Conservation (phyloP, 805 yeast species). For the Debaryomyces tyrocola region DNA sequence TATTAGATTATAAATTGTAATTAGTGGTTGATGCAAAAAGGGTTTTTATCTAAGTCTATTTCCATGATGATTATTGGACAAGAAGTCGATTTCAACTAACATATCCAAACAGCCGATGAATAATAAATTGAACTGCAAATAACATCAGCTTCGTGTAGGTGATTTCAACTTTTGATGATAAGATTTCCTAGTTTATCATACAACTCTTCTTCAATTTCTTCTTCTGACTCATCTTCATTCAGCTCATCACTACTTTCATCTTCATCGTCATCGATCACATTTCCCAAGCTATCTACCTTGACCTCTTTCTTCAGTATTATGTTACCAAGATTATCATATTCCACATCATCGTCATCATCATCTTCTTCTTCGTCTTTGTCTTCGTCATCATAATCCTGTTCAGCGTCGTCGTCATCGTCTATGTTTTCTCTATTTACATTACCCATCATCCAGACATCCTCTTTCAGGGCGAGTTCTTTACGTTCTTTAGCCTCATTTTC, state of each 20-base stretch:
- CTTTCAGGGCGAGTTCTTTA: conserved; percentile 49
- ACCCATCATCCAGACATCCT: conserved; percentile 77
- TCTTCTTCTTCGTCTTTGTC: conserved; percentile 10
- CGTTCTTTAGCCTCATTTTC: conserved; percentile 68
- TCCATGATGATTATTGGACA: too few species aligned
- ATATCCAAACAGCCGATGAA: too few species aligned
- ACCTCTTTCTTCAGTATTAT: conserved; percentile 11
- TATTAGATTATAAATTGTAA: too few species aligned
- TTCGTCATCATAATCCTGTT: not conserved
- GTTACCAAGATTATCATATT: conserved; percentile 20
- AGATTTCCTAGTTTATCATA: conserved; percentile 25
- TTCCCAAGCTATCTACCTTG: conserved; percentile 21
- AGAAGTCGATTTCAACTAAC: too few species aligned
- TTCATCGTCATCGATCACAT: conserved; percentile 9
- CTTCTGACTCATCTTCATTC: not conserved
- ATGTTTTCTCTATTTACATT: conserved; percentile 56
- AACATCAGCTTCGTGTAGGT: not conserved
- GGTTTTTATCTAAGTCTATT: too few species aligned
- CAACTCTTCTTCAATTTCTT: conserved; percentile 9
- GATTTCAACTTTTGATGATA: not conserved
- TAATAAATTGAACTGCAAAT: too few species aligned
- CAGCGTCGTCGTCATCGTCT: not conserved
- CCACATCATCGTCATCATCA: conserved; percentile 11
- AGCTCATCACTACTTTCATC: not conserved
- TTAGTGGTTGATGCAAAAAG: too few species aligned